Evolutionary conservation across 352 stramenopile species (phyloP).

Genomic region (Phytophthora macrochlamydospora): DNA sequence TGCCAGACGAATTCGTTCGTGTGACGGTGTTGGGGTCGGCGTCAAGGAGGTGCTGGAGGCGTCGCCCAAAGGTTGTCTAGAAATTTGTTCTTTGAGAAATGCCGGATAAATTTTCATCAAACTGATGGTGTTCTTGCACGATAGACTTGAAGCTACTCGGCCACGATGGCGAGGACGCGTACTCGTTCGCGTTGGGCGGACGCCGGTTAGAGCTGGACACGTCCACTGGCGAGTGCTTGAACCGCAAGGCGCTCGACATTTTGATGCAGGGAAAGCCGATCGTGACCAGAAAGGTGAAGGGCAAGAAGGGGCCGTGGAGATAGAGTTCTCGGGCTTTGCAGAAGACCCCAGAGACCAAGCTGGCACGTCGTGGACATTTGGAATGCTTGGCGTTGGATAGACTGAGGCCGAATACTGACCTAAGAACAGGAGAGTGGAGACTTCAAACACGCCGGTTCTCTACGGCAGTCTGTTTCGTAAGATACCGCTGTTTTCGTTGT

Average conservation of each 20-base stretch:
- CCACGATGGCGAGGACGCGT: conserved; percentile 58
- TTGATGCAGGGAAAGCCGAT: conserved; percentile 75
- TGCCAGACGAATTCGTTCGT: conserved; percentile 56
- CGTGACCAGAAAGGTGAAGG: conserved; percentile 63
- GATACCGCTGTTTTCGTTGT: no score
- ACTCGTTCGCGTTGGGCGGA: conserved; percentile 63
- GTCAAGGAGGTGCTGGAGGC: conserved; percentile 55
- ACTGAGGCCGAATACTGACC: background rate
- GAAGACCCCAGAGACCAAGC: background rate
- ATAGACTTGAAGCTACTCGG: conserved; percentile 63
- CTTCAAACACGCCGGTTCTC: no score
- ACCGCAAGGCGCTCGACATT: conserved; percentile 69
- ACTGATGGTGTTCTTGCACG: background rate
- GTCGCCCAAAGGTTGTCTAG: conserved; percentile 44
- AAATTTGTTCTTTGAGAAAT: background rate
- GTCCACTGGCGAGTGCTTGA: conserved; percentile 54
- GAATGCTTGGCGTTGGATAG: background rate
- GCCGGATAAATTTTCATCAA: background rate
- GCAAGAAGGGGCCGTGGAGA: conserved; percentile 55
- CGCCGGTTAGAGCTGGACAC: conserved; percentile 63
- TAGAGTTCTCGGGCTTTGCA: conserved; percentile 11
- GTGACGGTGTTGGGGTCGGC: conserved; percentile 53
- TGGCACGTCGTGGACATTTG: background rate
- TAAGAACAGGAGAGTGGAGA: no score
- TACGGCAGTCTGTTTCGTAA: no score